Percentiles rank a stretch among this genome's conserved stretches.
phyloP scores from a whole-genome alignment of 192 early-diverging fungal species.

The Helicostylum pulchrum region DNA sequence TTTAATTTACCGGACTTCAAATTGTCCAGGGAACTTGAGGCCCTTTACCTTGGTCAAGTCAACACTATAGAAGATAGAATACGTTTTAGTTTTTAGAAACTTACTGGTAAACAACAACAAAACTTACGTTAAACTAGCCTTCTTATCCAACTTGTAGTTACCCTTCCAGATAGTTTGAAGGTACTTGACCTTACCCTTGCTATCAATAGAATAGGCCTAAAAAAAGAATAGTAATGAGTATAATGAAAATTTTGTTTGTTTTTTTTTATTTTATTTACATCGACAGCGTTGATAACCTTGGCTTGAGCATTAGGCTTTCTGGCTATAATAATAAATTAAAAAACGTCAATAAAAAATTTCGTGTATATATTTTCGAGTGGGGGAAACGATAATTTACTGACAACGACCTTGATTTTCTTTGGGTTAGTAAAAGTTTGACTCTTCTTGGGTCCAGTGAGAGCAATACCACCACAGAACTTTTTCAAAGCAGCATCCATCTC shows the following conservation, averaged over 20 bases:
- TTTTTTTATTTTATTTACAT: conserved; percentile 27
- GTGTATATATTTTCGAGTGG: neutral
- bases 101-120: neutral
- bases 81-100: too few relatives aligned
- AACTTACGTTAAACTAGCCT: conserved; percentile 31
- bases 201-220: conserved; percentile 29
- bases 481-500: conserved; percentile 27
- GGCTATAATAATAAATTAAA: conserved; percentile 11
- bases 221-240: neutral
- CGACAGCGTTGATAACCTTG: conserved; percentile 32
- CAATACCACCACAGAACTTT: conserved; percentile 37
- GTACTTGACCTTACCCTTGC: conserved; percentile 25
- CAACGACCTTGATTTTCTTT: conserved; percentile 26
- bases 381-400: conserved; percentile 29
- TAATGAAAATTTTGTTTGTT: neutral
- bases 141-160: conserved; percentile 27
- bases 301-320: conserved; percentile 29
- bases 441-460: conserved; percentile 22
- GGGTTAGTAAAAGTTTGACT: conserved; percentile 16
- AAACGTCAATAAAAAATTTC: neutral
- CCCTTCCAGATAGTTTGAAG: conserved; percentile 33
- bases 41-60: conserved; percentile 29
- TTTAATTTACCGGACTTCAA: conserved; percentile 34
- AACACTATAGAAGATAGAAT: too few relatives aligned
- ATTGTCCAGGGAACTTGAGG: conserved; percentile 34